Conservation (phyloP, 1,284 basidiomycete genomes). For the Pisolithus thermaeus region DNA sequence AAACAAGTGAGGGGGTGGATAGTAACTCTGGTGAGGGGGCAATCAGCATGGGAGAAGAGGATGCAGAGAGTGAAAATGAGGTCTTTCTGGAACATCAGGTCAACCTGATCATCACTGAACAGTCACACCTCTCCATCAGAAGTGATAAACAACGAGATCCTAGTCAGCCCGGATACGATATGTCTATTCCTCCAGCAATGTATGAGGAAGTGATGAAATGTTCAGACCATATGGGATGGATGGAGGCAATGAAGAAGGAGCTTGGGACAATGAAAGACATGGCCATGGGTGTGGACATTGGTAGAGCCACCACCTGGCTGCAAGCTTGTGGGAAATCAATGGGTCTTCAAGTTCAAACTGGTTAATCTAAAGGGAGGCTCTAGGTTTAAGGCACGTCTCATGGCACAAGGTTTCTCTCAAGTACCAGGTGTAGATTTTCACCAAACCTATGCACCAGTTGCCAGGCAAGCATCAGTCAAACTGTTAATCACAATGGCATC, state of each 20-base stretch:
- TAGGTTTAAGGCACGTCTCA: not conserved
- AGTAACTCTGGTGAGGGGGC: too few relatives aligned
- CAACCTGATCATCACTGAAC: not conserved
- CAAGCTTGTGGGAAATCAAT: not conserved
- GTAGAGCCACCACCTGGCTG: too few relatives aligned
- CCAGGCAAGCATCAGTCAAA: too few relatives aligned
- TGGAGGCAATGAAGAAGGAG: conserved; percentile 1
- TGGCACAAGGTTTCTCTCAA: not conserved
- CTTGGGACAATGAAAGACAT: not conserved
- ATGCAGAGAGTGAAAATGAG: too few relatives aligned
- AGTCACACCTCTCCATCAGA: not conserved
- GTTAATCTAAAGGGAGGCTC: conserved; percentile 1
- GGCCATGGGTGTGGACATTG: too few relatives aligned
- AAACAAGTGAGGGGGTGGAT: too few relatives aligned
- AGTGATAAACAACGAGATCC: not conserved
- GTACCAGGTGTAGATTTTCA: too few relatives aligned
- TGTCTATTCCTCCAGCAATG: not conserved
- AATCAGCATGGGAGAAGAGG: too few relatives aligned
- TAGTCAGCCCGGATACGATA: not conserved
- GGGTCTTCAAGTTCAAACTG: conserved; percentile 6
- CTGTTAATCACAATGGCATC: too few relatives aligned
- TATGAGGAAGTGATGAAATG: not conserved
- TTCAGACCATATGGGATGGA: not conserved
- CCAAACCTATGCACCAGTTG: too few relatives aligned
- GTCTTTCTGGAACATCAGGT: not conserved